Base-by-base conservation (phyloP, 495 filamentous ascomycete genomes). In the Xylaria sp. region DNA sequence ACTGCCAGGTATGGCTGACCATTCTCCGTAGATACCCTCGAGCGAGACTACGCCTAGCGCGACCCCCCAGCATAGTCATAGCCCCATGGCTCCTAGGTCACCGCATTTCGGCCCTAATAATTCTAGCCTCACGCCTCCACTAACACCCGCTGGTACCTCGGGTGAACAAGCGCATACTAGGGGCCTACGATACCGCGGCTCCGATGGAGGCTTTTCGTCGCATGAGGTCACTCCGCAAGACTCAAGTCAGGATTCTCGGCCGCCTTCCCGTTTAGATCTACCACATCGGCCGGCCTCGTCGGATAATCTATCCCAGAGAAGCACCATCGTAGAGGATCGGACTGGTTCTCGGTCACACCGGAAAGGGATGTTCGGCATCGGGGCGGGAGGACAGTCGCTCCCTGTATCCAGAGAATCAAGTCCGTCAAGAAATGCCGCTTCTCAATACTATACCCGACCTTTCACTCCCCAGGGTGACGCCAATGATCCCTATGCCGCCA, bases 401-500 rank as follows among this genome's bases (percentile, higher is more conserved):
- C 86, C 90, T 35, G 85, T 84, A n/a, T 93, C 91, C 15, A 86
- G 88, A 46, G 88, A 92, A 68, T 80, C 81, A 19, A 91, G 88
- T 67, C 88, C 90, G 2, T 91, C 89, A 5, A 88, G 93, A 24
- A 84, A 82, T 72, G 78, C 81, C 24, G 87, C 85, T 14, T 85
- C 86, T 21, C 89, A 89, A 71, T 86, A 84, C 67, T 88, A 88
- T 69, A 86, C 85, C 26, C 85, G 90, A 35, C 90, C 93, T 21
- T 92, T 93, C 71, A 94, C 93, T 50, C 95, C 93, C 5, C 84
- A 89, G 14, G 93, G 92, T 21, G 94, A 97, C 43, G 88, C 83
- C 31, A 93, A 97, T 79, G 94, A 98, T 76, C 94, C 95, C 9
- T 97, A 97, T 79, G 92, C 93, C 19, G 91, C 93, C 68, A 91